phyloP scores from a whole-genome alignment of 2,329 filamentous ascomycete species.

The Aspergillus sp. region DNA sequence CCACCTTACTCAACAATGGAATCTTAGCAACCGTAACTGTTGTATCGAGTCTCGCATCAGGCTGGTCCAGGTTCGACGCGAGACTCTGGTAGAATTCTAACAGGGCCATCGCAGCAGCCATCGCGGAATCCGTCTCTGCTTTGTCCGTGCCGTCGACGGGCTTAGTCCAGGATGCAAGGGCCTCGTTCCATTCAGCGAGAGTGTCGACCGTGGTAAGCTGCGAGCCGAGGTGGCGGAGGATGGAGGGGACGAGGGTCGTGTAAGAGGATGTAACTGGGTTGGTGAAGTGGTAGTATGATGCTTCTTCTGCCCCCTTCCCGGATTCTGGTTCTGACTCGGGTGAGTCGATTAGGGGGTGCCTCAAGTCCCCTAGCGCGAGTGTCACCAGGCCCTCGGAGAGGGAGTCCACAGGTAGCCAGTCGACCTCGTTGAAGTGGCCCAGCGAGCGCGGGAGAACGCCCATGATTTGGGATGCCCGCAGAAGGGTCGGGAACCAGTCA shows the following conservation, averaged over 20 bases:
- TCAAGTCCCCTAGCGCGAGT: not conserved
- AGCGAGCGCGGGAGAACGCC: constrained; percentile 8
- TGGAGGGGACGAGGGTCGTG: not conserved
- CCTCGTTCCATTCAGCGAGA: not conserved
- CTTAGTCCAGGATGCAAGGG: constrained; percentile 1
- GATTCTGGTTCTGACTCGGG: not conserved
- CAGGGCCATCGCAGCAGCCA: constrained; percentile 3
- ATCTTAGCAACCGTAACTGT: not conserved
- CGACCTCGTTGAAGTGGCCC: not conserved
- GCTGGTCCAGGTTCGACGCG: not conserved
- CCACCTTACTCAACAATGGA: not conserved
- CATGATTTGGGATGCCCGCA: constrained; percentile 2
- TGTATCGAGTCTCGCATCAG: not conserved
- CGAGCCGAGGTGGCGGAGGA: not conserved
- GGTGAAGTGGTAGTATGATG: constrained; percentile 10
- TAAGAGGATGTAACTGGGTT: constrained; percentile 9
- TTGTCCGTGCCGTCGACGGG: not conserved
- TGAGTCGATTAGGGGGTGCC: not conserved
- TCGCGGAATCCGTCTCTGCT: not conserved
- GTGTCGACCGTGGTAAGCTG: not conserved
- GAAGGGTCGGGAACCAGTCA: constrained; percentile 16
- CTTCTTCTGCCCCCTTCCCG: not conserved
- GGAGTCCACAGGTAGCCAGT: constrained; percentile 19
- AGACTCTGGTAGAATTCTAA: constrained; percentile 9
- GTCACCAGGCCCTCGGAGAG: constrained; percentile 4